Percentiles rank a stretch among this genome's conserved stretches.
Conservation (phyloP, 805 yeast genomes). For the Saitoella complicata region DNA sequence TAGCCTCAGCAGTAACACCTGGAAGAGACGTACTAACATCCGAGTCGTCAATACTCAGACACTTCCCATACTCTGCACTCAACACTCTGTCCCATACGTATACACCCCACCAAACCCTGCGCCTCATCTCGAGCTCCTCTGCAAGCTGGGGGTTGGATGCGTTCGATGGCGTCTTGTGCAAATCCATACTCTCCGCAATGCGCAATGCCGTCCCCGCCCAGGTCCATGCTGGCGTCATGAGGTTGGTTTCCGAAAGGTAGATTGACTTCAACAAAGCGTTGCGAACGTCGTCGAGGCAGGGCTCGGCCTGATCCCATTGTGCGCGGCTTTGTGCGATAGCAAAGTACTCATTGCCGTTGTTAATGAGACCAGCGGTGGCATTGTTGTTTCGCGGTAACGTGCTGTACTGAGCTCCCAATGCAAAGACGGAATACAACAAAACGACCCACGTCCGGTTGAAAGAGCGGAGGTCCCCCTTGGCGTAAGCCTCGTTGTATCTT, state of each 20-base stretch:
- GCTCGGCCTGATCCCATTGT: too few species aligned
- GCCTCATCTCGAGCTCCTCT: constrained; percentile 8
- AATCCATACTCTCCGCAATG: constrained; percentile 11
- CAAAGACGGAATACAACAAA: too few species aligned
- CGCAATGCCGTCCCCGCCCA: constrained; percentile 15
- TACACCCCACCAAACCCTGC: constrained; percentile 17
- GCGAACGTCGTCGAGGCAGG: constrained; percentile 8
- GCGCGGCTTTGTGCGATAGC: too few species aligned
- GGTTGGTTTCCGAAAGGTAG: constrained; percentile 13
- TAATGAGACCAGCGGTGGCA: too few species aligned
- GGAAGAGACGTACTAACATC: constrained; percentile 10
- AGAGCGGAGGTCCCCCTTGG: too few species aligned
- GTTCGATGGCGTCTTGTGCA: constrained; percentile 4
- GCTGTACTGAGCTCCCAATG: too few species aligned
- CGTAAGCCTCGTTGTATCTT: too few species aligned
- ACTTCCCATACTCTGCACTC: constrained; percentile 11
- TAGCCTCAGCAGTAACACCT: constrained; percentile 5
- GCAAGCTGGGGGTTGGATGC: not conserved
- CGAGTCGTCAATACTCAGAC: constrained; percentile 9
- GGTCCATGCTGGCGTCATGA: constrained; percentile 13
- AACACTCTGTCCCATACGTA: constrained; percentile 15
- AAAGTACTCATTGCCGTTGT: too few species aligned
- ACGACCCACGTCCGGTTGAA: too few species aligned
- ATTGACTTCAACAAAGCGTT: constrained; percentile 13
- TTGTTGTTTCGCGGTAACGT: too few species aligned